Percentiles rank a stretch among this genome's conserved stretches.
phyloP scores from a whole-genome alignment of 495 filamentous ascomycete species.

The Aspergillus avenaceus region DNA sequence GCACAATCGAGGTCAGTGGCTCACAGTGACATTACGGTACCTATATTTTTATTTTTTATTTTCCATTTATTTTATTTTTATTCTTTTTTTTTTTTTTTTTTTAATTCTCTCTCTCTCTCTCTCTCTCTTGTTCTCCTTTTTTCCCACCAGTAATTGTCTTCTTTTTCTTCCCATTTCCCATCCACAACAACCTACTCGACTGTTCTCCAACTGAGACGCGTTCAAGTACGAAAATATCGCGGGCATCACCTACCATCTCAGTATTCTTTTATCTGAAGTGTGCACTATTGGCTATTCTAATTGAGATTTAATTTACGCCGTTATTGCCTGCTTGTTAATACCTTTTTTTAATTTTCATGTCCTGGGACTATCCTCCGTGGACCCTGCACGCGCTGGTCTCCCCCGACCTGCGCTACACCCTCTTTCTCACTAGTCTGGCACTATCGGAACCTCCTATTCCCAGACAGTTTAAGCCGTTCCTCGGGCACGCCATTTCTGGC shows the following conservation, averaged over 20 bases:
- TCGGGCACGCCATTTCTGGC: constrained; percentile 40
- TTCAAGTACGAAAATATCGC: constrained; percentile 8
- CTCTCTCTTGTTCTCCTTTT: too few species aligned
- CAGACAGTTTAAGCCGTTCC: constrained; percentile 30
- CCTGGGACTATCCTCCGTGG: constrained; percentile 7
- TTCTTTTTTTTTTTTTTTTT: constrained; percentile 2
- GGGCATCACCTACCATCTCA: constrained; percentile 31
- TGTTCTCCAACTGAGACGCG: constrained; percentile 3
- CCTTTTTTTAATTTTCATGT: constrained; percentile 1
- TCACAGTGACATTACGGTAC: constrained; percentile 3
- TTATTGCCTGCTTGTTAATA: not conserved
- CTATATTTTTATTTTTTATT: constrained; percentile 4
- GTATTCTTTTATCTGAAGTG: constrained; percentile 8
- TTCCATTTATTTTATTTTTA: not conserved
- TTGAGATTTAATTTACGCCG: not conserved
- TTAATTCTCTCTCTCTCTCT: not conserved
- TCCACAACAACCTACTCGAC: not conserved
- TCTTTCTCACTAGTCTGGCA: constrained; percentile 22
- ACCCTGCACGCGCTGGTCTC: constrained; percentile 22
- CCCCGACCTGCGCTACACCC: constrained; percentile 39
- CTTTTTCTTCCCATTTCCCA: constrained; percentile 1
- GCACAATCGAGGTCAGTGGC: too few species aligned
- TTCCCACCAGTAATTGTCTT: constrained; percentile 8
- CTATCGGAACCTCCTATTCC: constrained; percentile 11
- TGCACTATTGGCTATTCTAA: not conserved